Base-by-base conservation (phyloP, 768 basidiomycete species). In the Cystofilobasidium bisporidii region DNA sequence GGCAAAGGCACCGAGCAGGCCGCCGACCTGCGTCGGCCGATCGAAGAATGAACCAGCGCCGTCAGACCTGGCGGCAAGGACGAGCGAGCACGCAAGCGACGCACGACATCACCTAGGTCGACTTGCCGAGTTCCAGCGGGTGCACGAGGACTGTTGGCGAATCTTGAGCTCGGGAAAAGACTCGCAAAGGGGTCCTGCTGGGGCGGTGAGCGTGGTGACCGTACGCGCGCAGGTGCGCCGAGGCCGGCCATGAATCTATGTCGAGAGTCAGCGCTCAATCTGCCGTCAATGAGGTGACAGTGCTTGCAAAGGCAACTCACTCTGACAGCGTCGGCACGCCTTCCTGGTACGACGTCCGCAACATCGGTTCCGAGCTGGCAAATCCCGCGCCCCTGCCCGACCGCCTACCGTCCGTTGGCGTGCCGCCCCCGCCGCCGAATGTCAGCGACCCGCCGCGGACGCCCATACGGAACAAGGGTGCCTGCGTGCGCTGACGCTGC, bases 321-420 rank as follows among this genome's bases (percentile, higher is more conserved):
- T 68, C 67, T 10, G 61, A 50, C 4, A 68, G 67, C 3, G 61
- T 63, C 9, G 67, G 67, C 6, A 68, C 67, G 22, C 61, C 67
- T 18, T 63, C 48, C 26, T 56, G 20, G 36, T 62, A 9, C 11
- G 40, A 43, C 18, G 61, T 63, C 33, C 61, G 55, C 53, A 68
- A 30, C 28, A 56, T 11, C 8, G 28, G 53, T 18, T 56, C 53
- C 5, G 11, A 18, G 11, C 45, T 41, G 18, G 53, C 61, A 22
- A 57, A 53, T 2, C 38, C 53, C 11, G 67, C 67, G 4, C 67
- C 67, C 1, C 36, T 28, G 0, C 62, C 65, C 2, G 47, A 2
- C 28, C 65, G 32, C 26, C 65, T 47, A 18, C 65, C 60, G 17
- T 61, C 61, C 8, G 47, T 55, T 3, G 55, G 43, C 32, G 30